Conservation (phyloP, 2,329 filamentous ascomycete species). For the Colletotrichum australisinense region DNA sequence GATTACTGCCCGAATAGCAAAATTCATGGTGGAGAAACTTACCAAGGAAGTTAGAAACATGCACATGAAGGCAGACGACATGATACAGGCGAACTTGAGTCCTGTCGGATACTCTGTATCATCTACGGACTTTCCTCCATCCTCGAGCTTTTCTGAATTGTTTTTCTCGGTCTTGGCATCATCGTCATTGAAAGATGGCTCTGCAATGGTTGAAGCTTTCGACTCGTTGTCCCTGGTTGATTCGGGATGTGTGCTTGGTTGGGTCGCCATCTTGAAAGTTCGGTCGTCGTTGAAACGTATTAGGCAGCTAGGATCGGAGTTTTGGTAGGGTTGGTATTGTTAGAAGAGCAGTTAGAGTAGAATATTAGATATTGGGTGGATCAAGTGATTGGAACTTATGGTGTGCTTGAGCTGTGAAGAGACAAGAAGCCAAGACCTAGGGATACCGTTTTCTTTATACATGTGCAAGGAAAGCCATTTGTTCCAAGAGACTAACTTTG, state of each 20-base stretch:
- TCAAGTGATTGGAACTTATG: background rate
- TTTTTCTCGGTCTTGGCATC: background rate
- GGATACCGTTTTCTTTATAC: background rate
- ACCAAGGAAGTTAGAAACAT: slow-evolving; percentile 41
- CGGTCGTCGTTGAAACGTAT: background rate
- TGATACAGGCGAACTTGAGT: slow-evolving; percentile 30
- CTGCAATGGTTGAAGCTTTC: background rate
- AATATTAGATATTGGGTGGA: background rate
- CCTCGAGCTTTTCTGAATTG: background rate
- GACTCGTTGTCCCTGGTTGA: background rate
- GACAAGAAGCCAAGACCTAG: background rate
- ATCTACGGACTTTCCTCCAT: background rate
- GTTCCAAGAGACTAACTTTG: background rate
- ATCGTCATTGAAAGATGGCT: background rate
- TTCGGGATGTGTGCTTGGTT: background rate
- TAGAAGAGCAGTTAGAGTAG: background rate
- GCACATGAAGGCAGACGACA: slow-evolving; percentile 39
- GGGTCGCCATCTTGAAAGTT: background rate
- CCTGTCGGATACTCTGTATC: slow-evolving; percentile 4
- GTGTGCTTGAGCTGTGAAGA: background rate
- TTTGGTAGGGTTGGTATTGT: background rate
- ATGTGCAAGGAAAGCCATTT: background rate
- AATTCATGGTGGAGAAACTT: background rate
- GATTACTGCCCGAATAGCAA: too few species aligned
- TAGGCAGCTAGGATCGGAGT: background rate